Evolutionary conservation across 169 alveolate genomes (phyloP).

Genomic region (Plasmodium relictum): DNA sequence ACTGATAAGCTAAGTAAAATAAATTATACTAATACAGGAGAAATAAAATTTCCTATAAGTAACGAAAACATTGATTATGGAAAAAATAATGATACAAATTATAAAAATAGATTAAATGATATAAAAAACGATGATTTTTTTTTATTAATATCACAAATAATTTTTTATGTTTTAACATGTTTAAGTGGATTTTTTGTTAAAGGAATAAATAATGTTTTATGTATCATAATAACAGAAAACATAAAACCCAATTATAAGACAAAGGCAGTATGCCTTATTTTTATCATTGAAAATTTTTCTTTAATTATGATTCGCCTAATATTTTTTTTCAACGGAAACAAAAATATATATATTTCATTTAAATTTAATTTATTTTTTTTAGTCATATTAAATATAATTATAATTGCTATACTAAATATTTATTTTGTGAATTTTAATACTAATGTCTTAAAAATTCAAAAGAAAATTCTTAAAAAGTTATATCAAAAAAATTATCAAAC

Average conservation of each 20-base stretch:
- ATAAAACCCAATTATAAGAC: slow-evolving; percentile 12
- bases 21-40: too few relatives aligned
- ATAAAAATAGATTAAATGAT: too few relatives aligned
- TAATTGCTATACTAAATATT: background rate
- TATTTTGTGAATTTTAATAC: background rate
- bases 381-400: background rate
- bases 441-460: background rate
- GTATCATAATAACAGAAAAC: slow-evolving; percentile 35
- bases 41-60: too few relatives aligned
- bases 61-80: too few relatives aligned
- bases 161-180: background rate
- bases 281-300: background rate
- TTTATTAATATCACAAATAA: background rate
- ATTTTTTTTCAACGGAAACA: background rate
- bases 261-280: slow-evolving; percentile 2
- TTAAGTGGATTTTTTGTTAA: slow-evolving; percentile 18
- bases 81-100: too few relatives aligned
- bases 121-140: too few relatives aligned
- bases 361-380: background rate
- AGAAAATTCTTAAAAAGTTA: background rate
- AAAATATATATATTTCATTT: background rate
- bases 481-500: background rate
- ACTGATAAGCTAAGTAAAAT: too few relatives aligned
- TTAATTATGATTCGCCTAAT: slow-evolving; percentile 6
- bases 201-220: slow-evolving; percentile 24